Evolutionary conservation across 306 rosid species (phyloP).

Genomic region (Quercus glauca): DNA sequence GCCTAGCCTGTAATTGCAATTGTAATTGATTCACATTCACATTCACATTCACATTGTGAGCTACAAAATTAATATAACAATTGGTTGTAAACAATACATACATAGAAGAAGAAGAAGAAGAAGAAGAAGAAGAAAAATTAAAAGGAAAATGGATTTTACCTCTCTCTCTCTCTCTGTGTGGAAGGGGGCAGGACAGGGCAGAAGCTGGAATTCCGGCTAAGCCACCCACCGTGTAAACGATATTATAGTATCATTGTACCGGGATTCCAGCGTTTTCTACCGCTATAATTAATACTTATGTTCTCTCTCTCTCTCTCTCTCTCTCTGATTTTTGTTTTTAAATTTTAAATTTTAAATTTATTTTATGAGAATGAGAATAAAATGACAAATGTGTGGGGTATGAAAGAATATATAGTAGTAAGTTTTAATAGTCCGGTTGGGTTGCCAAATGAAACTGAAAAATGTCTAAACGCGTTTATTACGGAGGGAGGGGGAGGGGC

Average conservation of each 20-base stretch:
- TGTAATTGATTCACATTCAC: conserved; percentile 1
- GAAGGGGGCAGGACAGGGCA: conserved; percentile 19
- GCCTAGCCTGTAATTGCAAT: conserved; percentile 3
- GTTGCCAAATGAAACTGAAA: too few relatives aligned
- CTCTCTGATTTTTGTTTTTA: background rate
- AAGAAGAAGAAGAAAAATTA: conserved; percentile 1
- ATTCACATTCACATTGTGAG: conserved; percentile 10
- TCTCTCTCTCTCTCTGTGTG: too few relatives aligned
- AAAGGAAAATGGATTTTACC: too few relatives aligned
- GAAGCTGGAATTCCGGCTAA: conserved; percentile 35
- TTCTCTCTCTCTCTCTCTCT: background rate
- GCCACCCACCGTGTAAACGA: conserved; percentile 12
- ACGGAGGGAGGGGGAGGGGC: too few relatives aligned
- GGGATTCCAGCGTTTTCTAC: conserved; percentile 31
- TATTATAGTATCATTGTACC: background rate
- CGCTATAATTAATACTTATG: background rate
- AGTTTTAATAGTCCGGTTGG: too few relatives aligned
- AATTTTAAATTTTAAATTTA: background rate
- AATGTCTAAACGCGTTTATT: too few relatives aligned
- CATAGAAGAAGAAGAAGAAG: conserved; percentile 3
- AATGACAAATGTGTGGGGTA: too few relatives aligned
- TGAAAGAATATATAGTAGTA: too few relatives aligned
- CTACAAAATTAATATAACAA: background rate
- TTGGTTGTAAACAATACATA: too few relatives aligned
- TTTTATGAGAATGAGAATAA: background rate